phyloP scores from a whole-genome alignment of 2,329 filamentous ascomycete genomes.

The Penicillium sp. region DNA sequence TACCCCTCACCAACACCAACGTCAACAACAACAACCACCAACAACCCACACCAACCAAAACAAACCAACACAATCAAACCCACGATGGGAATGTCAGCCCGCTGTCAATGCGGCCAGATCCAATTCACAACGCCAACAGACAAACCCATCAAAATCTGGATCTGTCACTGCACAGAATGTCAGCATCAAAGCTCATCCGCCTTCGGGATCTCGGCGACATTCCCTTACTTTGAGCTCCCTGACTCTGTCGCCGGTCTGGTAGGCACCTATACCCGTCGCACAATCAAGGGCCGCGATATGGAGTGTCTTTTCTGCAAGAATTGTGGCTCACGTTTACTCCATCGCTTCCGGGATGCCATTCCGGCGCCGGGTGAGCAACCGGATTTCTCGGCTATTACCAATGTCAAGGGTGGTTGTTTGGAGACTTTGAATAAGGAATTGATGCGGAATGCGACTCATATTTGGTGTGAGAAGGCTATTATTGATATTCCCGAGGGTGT shows the following conservation, averaged over 20 bases:
- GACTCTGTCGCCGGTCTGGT: constrained; percentile 19
- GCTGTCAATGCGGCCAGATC: constrained; percentile 63
- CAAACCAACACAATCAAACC: not conserved
- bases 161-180: constrained; percentile 68
- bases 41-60: not conserved
- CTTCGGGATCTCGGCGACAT: constrained; percentile 67
- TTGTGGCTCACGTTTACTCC: constrained; percentile 64
- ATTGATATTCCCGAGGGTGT: constrained; percentile 64
- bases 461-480: constrained; percentile 66
- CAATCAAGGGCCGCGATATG: constrained; percentile 54
- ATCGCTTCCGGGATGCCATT: constrained; percentile 40
- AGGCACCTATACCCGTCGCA: constrained; percentile 50
- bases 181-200: constrained; percentile 62
- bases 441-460: constrained; percentile 60
- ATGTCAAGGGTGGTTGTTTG: constrained; percentile 65
- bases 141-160: constrained; percentile 62
- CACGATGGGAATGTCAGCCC: constrained; percentile 51
- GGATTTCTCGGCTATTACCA: constrained; percentile 46
- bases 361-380: constrained; percentile 53
- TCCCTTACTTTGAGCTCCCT: constrained; percentile 61
- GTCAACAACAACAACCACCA: not conserved
- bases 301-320: constrained; percentile 65
- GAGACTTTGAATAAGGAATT: constrained; percentile 58
- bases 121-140: constrained; percentile 59
- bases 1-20: not conserved